Base-by-base conservation (phyloP, 805 yeast species). In the Jamesozyma lodderae region DNA sequence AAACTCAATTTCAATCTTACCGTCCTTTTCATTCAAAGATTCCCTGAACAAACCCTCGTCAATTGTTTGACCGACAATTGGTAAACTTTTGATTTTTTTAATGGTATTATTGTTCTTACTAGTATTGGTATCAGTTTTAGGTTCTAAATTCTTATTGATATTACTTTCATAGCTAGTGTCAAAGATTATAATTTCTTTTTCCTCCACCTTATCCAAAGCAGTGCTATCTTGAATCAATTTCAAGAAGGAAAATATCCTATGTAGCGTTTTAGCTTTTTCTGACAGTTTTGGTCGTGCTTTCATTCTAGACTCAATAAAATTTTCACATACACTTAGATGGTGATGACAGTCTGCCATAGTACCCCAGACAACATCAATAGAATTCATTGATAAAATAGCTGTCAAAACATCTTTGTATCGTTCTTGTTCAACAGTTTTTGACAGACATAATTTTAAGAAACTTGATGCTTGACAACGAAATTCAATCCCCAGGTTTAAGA, bases 301-400 rank as follows among this genome's bases (percentile, higher is more conserved):
- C 79, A 80, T 78, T 51, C 90, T 75, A 47, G 76, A 72, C 24
- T 75, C 73, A 19, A 86, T 79, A 40, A 83, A 79, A 40, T 72
- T 73, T 44, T 84, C 90, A 62, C 94, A 82, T 49, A 86, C 75
- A 38, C 76, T 73, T 38, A 86, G 66, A 60, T 84, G 84, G 41
- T 77, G 71, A 45, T 75, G 77, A 52, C 94, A 84, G 47, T 82
- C 92, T 39, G 81, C 79, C 88, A 83, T 82, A 1, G 90, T 77
- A 3, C 95, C 95, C 85, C 94, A 81, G 13, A 84, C 88, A 36
- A 84, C 79, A 61, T 86, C 95, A 36, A 86, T 82, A 6, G 88
- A 78, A 34, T 80, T 84, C 94, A 85, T 83, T 2, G 92, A 79
- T 56, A 86, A 68, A 17, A 83, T 78, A 1, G 94, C 92, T 36